A percentile compares a stretch with the other conserved stretches of the same genome.
These are phyloP conservation scores for Uromyces viciae-fabae DNA, from an alignment of 1,284 basidiomycete genomes.

Conservation along the genomic window DNA sequence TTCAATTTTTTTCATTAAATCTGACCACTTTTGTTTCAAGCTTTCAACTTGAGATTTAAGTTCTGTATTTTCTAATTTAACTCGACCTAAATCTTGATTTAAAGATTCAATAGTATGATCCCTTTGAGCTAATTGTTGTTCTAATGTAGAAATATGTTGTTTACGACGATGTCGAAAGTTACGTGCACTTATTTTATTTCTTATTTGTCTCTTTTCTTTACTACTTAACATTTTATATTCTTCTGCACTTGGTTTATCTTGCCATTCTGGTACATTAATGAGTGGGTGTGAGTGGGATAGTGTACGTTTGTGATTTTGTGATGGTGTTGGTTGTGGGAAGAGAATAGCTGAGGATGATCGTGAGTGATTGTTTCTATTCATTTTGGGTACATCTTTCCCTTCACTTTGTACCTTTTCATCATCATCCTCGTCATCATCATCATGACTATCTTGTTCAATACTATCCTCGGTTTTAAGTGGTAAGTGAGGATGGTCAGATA, in stretches of 20 bases:
- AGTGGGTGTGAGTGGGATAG: slow-evolving; percentile 30
- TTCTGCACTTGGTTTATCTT: slow-evolving; percentile 66
- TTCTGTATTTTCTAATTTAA: slow-evolving; percentile 75
- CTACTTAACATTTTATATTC: slow-evolving; percentile 91
- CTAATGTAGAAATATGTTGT: slow-evolving; percentile 88
- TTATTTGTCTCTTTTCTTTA: slow-evolving; percentile 91
- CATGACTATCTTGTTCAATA: not conserved
- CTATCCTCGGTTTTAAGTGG: not conserved
- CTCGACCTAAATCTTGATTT: slow-evolving; percentile 73
- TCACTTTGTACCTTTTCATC: no score
- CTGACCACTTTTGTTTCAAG: slow-evolving; percentile 45
- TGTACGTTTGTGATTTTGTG: slow-evolving; percentile 13
- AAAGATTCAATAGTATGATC: slow-evolving; percentile 85
- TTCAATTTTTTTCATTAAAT: slow-evolving; percentile 40
- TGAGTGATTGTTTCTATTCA: not conserved
- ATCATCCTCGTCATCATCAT: no score
- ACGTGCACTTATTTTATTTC: slow-evolving; percentile 93
- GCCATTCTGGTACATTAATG: slow-evolving; percentile 29
- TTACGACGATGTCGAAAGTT: slow-evolving; percentile 91
- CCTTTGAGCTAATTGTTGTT: slow-evolving; percentile 86
- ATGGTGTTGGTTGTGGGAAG: not conserved
- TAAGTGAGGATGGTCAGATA: not conserved
- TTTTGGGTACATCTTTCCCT: no score
- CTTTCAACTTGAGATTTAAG: slow-evolving; percentile 59
- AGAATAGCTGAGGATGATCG: not conserved